phyloP scores from a whole-genome alignment of 345 rosid species.

The Eucalyptus brandiana region DNA sequence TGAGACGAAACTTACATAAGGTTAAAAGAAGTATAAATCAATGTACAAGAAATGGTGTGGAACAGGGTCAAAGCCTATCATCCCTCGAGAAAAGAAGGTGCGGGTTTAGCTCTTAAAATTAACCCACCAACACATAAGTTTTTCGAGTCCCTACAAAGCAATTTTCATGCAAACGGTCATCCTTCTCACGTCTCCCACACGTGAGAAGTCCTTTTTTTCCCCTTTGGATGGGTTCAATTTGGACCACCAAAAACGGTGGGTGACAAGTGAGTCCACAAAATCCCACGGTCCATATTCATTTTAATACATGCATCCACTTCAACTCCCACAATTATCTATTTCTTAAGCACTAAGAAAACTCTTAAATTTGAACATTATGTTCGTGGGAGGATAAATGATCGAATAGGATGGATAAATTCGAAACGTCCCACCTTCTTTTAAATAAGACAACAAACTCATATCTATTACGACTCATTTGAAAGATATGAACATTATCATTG shows the following conservation, averaged over 20 bases:
- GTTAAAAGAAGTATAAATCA: rapidly evolving
- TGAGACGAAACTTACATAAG: rapidly evolving
- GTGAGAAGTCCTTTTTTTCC: background rate
- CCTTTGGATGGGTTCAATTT: too few species aligned
- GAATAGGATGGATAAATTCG: too few species aligned
- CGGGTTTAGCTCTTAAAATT: background rate
- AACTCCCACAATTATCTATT: background rate
- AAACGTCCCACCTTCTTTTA: background rate
- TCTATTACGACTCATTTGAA: background rate
- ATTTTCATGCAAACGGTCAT: too few species aligned
- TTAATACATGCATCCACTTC: background rate
- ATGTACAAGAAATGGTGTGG: background rate
- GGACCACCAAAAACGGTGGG: background rate
- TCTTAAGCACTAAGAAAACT: background rate
- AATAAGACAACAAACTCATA: background rate
- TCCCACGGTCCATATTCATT: background rate
- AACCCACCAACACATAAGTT: background rate
- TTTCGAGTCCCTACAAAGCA: too few species aligned
- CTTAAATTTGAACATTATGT: background rate
- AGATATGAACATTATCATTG: background rate
- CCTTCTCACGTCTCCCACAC: too few species aligned
- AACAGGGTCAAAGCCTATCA: rapidly evolving
- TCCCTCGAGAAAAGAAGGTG: background rate
- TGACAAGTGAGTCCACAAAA: background rate
- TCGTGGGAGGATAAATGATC: too few species aligned